Percentiles rank a stretch among this genome's conserved stretches.
phyloP scores from a whole-genome alignment of 345 rosid genomes.

The Eucalyptus cloeziana region DNA sequence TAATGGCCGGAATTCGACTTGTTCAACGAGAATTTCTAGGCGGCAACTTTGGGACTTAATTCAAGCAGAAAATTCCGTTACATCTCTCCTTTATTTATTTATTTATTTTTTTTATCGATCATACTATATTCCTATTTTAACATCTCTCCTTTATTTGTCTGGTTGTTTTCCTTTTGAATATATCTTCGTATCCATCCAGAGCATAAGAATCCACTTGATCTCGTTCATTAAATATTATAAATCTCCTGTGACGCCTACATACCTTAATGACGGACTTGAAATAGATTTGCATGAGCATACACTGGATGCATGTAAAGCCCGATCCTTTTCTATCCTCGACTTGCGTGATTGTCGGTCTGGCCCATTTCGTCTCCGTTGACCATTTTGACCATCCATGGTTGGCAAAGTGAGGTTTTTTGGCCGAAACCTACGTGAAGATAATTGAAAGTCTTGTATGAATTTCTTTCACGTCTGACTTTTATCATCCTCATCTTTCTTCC shows the following conservation, averaged over 20 bases:
- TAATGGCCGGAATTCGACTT: neutral
- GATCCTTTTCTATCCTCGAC: neutral
- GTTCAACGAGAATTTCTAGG: neutral
- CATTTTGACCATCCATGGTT: neutral
- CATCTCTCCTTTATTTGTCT: neutral
- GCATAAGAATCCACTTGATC: neutral
- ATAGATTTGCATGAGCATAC: neutral
- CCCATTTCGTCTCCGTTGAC: neutral
- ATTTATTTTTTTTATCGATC: no score
- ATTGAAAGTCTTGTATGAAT: neutral
- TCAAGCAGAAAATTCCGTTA: neutral
- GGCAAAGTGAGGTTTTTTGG: neutral
- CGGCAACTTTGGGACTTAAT: neutral
- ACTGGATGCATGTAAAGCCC: neutral
- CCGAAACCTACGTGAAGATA: neutral
- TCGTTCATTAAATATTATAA: neutral
- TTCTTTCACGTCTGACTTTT: neutral
- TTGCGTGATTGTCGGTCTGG: neutral
- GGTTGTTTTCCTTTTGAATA: neutral
- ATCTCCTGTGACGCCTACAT: rapidly evolving
- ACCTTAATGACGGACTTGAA: neutral
- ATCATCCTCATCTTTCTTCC: neutral
- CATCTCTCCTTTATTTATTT: neutral
- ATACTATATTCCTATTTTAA: no score
- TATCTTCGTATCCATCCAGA: neutral